phyloP scores from a whole-genome alignment of 2,329 filamentous ascomycete species.

The Zymoseptoria pseudotritici region DNA sequence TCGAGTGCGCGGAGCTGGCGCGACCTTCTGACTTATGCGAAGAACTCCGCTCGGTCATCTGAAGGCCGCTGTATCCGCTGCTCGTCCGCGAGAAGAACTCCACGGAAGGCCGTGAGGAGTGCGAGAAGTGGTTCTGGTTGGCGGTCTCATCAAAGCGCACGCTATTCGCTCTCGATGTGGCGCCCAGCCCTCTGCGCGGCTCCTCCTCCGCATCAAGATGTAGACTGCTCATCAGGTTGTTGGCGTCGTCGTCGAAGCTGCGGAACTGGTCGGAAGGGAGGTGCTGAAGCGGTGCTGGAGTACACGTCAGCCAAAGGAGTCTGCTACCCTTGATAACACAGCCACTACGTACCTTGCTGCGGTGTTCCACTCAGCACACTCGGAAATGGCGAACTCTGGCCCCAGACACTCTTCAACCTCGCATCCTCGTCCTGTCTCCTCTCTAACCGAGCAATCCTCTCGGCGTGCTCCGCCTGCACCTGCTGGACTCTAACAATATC shows the following conservation, averaged over 20 bases:
- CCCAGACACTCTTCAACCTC: conserved; percentile 78
- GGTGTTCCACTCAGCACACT: conserved; percentile 73
- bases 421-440: conserved; percentile 56
- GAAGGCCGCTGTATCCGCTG: conserved; percentile 62
- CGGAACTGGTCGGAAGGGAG: conserved; percentile 80
- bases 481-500: conserved; percentile 56
- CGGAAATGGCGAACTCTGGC: conserved; percentile 78
- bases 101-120: conserved; percentile 71
- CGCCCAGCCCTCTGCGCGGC: conserved; percentile 62
- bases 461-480: conserved; percentile 53
- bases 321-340: neutral
- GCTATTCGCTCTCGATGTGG: conserved; percentile 87
- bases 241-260: conserved; percentile 79
- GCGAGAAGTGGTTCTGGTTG: conserved; percentile 81
- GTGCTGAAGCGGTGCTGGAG: conserved; percentile 67
- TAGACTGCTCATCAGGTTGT: conserved; percentile 70
- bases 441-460: conserved; percentile 55
- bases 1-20: conserved; percentile 79
- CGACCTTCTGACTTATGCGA: conserved; percentile 95
- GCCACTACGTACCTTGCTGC: conserved; percentile 63
- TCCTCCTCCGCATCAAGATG: conserved; percentile 84
- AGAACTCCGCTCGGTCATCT: conserved; percentile 80
- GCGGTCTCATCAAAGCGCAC: conserved; percentile 96
- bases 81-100: conserved; percentile 70
- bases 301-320: conserved; percentile 2